Conservation (phyloP, 1,284 basidiomycete species). For the Moesziomyces sp. region DNA sequence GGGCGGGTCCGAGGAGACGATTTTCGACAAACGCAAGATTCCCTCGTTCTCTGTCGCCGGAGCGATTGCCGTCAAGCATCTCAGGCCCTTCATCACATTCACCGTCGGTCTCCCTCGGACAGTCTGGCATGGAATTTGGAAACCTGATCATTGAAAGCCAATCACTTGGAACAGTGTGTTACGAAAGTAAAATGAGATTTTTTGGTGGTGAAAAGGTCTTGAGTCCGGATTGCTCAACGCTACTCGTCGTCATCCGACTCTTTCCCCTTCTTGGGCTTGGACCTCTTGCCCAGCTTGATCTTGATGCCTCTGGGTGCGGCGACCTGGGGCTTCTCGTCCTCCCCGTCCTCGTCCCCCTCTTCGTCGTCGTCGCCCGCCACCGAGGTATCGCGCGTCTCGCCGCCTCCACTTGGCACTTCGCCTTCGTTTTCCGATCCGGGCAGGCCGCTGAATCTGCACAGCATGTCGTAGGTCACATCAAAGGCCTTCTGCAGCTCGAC, state of each 20-base stretch:
- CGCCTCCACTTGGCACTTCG: conserved; percentile 11
- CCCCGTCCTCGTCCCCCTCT: conserved; percentile 30
- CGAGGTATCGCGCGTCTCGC: conserved; percentile 7
- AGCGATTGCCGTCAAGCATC: too few species aligned
- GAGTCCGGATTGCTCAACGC: not conserved
- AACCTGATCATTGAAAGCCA: not conserved
- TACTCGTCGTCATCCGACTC: conserved; percentile 35
- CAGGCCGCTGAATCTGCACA: conserved; percentile 49
- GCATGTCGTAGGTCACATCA: conserved; percentile 56
- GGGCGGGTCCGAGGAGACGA: too few species aligned
- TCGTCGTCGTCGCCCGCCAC: conserved; percentile 17
- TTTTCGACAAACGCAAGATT: too few species aligned
- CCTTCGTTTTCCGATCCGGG: conserved; percentile 53
- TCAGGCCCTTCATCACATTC: not conserved
- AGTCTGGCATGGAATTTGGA: not conserved
- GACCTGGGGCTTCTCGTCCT: conserved; percentile 24
- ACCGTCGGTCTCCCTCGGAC: too few species aligned
- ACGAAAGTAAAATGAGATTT: not conserved
- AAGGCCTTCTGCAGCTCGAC: conserved; percentile 64
- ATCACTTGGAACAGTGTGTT: not conserved
- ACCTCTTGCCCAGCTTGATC: conserved; percentile 47
- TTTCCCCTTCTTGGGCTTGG: conserved; percentile 20
- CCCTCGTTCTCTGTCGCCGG: too few species aligned
- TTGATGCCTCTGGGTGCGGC: conserved; percentile 40
- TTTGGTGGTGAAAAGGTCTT: not conserved